A percentile compares a stretch with the other conserved stretches of the same genome.
Conservation (phyloP, 169 alveolate species). For the Sarcocystis neurona region DNA sequence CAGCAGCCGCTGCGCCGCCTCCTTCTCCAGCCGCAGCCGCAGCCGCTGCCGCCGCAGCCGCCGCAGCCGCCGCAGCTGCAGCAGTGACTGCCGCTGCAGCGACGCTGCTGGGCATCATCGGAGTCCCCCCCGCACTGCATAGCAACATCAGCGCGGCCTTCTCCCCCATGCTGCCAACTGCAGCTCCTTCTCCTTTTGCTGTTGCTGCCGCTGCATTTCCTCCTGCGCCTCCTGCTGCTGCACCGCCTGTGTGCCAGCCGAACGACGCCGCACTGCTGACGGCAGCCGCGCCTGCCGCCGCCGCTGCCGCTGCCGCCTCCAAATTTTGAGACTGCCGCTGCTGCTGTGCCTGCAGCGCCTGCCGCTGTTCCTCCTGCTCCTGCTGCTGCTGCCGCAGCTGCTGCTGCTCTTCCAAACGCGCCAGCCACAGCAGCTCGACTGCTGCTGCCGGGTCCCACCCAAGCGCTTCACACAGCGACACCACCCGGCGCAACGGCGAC, state of each 20-base stretch:
- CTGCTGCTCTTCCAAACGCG: not conserved
- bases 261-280: not conserved
- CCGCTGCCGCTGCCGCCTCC: not conserved
- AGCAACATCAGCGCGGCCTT: not conserved
- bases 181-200: not conserved
- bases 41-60: constrained; percentile 23
- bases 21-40: constrained; percentile 22
- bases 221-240: not conserved
- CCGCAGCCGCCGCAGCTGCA: constrained; percentile 41
- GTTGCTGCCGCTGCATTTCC: not conserved
- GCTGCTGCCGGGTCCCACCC: constrained; percentile 4
- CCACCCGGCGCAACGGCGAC: constrained; percentile 14
- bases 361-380: not conserved
- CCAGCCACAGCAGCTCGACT: not conserved
- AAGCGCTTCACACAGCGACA: not conserved
- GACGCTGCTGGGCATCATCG: not conserved
- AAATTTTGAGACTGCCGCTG: too few species aligned
- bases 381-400: not conserved
- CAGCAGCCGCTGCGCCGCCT: constrained; percentile 32
- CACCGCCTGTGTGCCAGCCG: too few species aligned
- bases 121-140: not conserved
- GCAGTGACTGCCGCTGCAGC: not conserved
- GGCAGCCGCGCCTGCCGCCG: not conserved
- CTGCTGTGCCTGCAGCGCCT: not conserved
- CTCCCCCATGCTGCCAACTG: not conserved